Conservation (phyloP, 352 stramenopile genomes). For the Aphanomyces cochlioides region DNA sequence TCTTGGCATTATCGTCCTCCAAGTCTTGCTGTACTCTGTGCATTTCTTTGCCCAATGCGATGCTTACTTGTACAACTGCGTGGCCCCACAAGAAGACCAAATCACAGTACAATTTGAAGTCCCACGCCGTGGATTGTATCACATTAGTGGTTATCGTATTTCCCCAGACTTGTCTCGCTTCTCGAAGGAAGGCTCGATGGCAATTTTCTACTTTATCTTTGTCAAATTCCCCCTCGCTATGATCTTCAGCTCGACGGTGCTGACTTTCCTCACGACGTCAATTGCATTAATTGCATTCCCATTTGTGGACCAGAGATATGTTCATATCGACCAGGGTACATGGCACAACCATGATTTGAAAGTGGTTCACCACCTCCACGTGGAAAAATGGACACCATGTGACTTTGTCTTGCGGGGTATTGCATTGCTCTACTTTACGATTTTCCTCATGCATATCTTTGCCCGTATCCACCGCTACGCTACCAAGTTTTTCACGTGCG, state of each 20-base stretch:
- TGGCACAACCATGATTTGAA: too few relatives aligned
- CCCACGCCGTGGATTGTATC: slow-evolving; percentile 18
- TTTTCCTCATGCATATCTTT: slow-evolving; percentile 23
- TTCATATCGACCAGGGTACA: background rate
- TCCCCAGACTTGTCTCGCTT: slow-evolving; percentile 47
- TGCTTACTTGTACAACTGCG: slow-evolving; percentile 61
- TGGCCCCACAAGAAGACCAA: slow-evolving; percentile 42
- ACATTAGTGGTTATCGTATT: slow-evolving; percentile 48
- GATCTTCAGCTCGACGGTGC: slow-evolving; percentile 50
- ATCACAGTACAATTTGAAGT: slow-evolving; percentile 29
- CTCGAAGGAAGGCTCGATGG: slow-evolving; percentile 42
- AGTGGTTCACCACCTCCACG: background rate
- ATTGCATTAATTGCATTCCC: slow-evolving; percentile 44
- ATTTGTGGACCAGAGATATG: slow-evolving; percentile 20
- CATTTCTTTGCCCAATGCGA: slow-evolving; percentile 52
- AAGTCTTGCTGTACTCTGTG: slow-evolving; percentile 54
- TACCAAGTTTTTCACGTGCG: slow-evolving; percentile 30
- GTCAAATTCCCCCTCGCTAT: slow-evolving; percentile 55
- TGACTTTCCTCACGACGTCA: background rate
- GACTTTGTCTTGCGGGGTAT: slow-evolving; percentile 9
- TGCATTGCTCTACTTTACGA: slow-evolving; percentile 11
- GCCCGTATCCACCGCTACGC: slow-evolving; percentile 9
- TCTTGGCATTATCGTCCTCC: slow-evolving; percentile 58
- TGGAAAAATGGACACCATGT: background rate
- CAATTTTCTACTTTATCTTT: slow-evolving; percentile 56